phyloP scores from a whole-genome alignment of 352 stramenopile genomes.

The Globisporangium paroecandrum region DNA sequence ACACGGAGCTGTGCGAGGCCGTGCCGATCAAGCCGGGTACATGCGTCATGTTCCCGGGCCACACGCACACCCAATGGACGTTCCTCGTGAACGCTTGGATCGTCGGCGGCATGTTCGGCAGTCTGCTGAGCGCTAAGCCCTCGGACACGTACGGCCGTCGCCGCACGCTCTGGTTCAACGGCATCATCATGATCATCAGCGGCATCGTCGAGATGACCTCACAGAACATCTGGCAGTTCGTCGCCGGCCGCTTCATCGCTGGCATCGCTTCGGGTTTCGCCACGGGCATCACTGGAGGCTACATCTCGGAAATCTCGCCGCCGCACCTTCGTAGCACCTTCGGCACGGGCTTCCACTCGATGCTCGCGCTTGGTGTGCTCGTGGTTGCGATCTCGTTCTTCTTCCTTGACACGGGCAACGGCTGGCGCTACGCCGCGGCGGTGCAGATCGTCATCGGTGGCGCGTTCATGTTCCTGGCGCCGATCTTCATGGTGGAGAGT shows the following conservation, averaged over 20 bases:
- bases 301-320: conserved; percentile 49
- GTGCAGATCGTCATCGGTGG: conserved; percentile 48
- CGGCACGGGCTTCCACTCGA: conserved; percentile 31
- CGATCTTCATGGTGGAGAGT: conserved; percentile 49
- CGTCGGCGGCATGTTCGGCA: conserved; percentile 43
- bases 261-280: conserved; percentile 47
- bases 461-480: conserved; percentile 37
- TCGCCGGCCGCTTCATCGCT: conserved; percentile 31
- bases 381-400: conserved; percentile 50
- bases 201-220: conserved; percentile 20
- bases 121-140: conserved; percentile 29
- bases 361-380: conserved; percentile 39
- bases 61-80: conserved; percentile 40
- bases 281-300: conserved; percentile 35
- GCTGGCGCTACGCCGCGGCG: conserved; percentile 57
- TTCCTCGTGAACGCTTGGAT: conserved; percentile 52
- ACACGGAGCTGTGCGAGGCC: conserved; percentile 41
- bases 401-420: conserved; percentile 43
- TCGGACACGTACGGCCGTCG: conserved; percentile 40
- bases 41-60: conserved; percentile 37
- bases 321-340: conserved; percentile 37
- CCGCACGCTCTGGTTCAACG: conserved; percentile 23
- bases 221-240: conserved; percentile 22
- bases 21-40: conserved; percentile 26
- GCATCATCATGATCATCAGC: conserved; percentile 17